Evolutionary conservation across 768 basidiomycete genomes (phyloP), one percentile per base, ranked within the genome.

Genomic region (Flagelloscypha sp.): DNA sequence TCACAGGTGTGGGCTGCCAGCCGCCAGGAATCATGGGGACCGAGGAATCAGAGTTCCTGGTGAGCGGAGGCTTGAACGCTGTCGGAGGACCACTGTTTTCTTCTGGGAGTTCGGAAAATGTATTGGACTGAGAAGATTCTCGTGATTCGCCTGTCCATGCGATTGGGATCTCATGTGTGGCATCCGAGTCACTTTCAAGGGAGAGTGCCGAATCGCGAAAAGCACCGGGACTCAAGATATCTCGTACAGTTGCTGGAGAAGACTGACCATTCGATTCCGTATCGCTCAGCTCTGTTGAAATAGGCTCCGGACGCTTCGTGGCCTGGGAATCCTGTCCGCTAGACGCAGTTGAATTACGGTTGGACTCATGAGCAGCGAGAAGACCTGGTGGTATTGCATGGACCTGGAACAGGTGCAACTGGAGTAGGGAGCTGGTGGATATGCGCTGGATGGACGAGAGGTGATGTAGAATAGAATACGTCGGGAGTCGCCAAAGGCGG

Each of bases 141-240:
- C 37, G 36, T 15, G 28, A 40, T 0, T 16, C 31, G 4, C 78
- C 79, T 5, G 71, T 72, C 79, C 78, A 83, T 35, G 72, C 70
- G 34, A 79, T 72, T 3, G 78, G 74, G 27, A 74, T 60, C 21
- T 81, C 70, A 11, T 55, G 56, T 35, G 61, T 68, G 35, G 56
- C 55, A 24, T 61, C 70, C 32, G 60, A 70, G 32, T 53, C 63
- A 25, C 56, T 56, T n/a, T n/a, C n/a, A n/a, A n/a, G n/a, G 12
- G 79, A 79, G 45, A 79, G 67, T 5, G 66, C 69, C 19, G 83
- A 83, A 48, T 83, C 79, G 30, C 82, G 68, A 55, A 82, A 84
- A 19, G 70, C 68, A 15, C 66, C 68, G 12, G 75, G 60, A 24
- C 72, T 65, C 7, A 84, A 68, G n/a, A 8, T 16, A 36, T 24